phyloP scores from a whole-genome alignment of 2,329 filamentous ascomycete genomes.

The Aureobasidium zeae region DNA sequence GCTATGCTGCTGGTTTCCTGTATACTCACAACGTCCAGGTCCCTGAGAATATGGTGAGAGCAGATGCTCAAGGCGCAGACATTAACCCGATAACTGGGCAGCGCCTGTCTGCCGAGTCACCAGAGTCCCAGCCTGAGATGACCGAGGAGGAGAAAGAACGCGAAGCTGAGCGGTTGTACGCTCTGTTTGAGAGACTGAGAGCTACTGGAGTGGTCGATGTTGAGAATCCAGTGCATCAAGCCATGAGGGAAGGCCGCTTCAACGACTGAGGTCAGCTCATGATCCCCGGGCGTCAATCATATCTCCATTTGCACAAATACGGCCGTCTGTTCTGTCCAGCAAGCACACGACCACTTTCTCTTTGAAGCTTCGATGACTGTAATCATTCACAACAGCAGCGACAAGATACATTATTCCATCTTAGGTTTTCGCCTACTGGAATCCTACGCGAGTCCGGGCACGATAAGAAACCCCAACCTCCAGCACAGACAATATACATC shows the following conservation, averaged over 20 bases:
- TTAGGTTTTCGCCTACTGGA: neutral
- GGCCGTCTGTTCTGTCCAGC: neutral
- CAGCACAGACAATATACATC: no score
- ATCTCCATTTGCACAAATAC: neutral
- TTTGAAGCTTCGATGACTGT: neutral
- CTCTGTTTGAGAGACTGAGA: slow-evolving; percentile 74
- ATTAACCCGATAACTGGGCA: slow-evolving; percentile 87
- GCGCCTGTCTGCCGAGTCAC: slow-evolving; percentile 34
- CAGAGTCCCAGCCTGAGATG: slow-evolving; percentile 62
- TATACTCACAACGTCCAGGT: slow-evolving; percentile 74
- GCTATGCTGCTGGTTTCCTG: slow-evolving; percentile 83
- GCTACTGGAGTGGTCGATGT: slow-evolving; percentile 68
- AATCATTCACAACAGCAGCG: neutral
- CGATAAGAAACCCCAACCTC: neutral
- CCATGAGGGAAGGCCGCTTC: slow-evolving; percentile 59
- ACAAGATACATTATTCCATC: neutral
- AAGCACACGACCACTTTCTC: neutral
- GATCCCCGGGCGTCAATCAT: neutral
- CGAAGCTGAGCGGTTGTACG: slow-evolving; percentile 82
- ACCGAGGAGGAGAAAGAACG: slow-evolving; percentile 83
- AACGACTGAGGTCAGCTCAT: slow-evolving; percentile 41
- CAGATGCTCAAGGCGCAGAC: slow-evolving; percentile 34
- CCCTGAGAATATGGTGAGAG: slow-evolving; percentile 55
- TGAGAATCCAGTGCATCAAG: slow-evolving; percentile 67
- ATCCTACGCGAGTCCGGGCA: neutral